Evolutionary conservation across 495 filamentous ascomycete genomes (phyloP).

Genomic region (Podospora pseudopauciseta): DNA sequence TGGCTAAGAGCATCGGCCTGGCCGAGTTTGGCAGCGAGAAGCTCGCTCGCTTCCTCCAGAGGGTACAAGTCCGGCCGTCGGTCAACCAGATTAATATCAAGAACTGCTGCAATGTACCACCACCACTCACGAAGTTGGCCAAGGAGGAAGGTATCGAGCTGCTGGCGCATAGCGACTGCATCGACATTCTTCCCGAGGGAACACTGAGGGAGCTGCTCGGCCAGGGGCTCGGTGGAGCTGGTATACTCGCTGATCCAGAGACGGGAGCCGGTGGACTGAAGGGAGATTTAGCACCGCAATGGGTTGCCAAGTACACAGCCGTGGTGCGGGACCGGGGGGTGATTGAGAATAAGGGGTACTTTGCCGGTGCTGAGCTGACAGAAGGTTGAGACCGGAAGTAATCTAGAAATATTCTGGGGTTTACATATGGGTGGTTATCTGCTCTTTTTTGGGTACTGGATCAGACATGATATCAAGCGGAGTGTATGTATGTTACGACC

Average conservation of each 20-base stretch:
- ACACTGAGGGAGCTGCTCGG: constrained; percentile 81
- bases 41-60: constrained; percentile 53
- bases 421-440: background rate
- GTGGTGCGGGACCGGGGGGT: constrained; percentile 96
- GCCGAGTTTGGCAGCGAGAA: constrained; percentile 88
- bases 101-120: constrained; percentile 94
- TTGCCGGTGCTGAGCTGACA: constrained; percentile 71
- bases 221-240: constrained; percentile 58
- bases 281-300: constrained; percentile 78
- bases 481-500: background rate
- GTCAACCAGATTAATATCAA: constrained; percentile 97
- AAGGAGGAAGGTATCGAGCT: constrained; percentile 82
- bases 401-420: background rate
- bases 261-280: constrained; percentile 52
- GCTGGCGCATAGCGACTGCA: constrained; percentile 91
- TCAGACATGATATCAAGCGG: background rate
- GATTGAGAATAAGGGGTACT: constrained; percentile 97
- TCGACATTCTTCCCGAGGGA: constrained; percentile 80
- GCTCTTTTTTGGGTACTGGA: background rate
- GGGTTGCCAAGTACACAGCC: constrained; percentile 97
- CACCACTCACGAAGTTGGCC: constrained; percentile 78
- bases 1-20: constrained; percentile 71
- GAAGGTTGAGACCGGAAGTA: constrained; percentile 18
- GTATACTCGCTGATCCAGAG: constrained; percentile 56
- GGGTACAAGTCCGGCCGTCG: constrained; percentile 66